A percentile compares a stretch with the other conserved stretches of the same genome.
Conservation (phyloP, 352 stramenopile genomes). For the Detonula confervacea region DNA sequence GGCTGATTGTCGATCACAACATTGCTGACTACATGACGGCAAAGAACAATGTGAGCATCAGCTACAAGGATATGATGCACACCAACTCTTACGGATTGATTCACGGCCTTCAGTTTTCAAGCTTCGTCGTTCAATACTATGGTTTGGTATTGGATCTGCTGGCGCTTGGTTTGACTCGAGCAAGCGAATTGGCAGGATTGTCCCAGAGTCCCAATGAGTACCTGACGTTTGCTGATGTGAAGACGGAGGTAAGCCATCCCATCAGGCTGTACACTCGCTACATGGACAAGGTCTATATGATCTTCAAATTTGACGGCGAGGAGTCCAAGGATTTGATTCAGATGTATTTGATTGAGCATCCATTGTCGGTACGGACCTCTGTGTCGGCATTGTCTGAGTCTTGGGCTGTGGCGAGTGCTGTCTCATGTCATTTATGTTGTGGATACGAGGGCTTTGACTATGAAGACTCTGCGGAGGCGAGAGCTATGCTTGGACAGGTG, state of each 20-base stretch:
- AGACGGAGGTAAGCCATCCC: conserved; percentile 96
- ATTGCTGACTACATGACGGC: conserved; percentile 99
- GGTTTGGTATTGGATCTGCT: conserved; percentile 98
- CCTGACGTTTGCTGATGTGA: conserved; percentile 96
- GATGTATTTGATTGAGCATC: conserved; percentile 98
- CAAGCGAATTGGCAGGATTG: conserved; percentile 97
- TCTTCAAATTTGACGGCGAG: conserved; percentile 98
- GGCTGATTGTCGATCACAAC: conserved; percentile 99
- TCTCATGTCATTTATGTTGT: too few species aligned
- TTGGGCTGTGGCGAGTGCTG: too few species aligned
- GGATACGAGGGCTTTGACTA: too few species aligned
- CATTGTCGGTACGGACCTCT: too few species aligned
- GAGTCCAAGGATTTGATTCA: conserved; percentile 99
- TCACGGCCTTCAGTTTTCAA: conserved; percentile 96
- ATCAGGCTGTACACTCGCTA: conserved; percentile 99
- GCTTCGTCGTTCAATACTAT: conserved; percentile 96
- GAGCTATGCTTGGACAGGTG: too few species aligned
- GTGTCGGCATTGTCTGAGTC: too few species aligned
- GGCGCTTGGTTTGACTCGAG: conserved; percentile 95
- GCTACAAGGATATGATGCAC: conserved; percentile 99
- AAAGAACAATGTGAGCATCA: conserved; percentile 98
- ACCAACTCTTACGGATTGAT: conserved; percentile 99
- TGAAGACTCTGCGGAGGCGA: too few species aligned
- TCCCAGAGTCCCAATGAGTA: conserved; percentile 99
- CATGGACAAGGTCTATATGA: conserved; percentile 99